Percentiles rank a stretch among this genome's conserved stretches.
Conservation (phyloP, 2,329 filamentous ascomycete genomes). For the Epichloe brachyelytri region DNA sequence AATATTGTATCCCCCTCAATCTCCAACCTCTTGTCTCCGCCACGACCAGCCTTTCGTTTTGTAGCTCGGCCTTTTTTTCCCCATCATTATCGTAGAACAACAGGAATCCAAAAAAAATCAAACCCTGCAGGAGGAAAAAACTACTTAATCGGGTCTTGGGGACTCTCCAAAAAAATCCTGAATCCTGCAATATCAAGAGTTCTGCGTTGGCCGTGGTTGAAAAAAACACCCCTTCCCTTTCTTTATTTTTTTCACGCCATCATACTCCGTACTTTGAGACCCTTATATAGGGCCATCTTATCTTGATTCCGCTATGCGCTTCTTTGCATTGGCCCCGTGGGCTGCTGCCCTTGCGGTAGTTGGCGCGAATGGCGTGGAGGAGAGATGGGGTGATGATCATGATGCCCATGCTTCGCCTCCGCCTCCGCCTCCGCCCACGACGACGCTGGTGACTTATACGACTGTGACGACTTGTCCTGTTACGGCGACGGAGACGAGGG, state of each 20-base stretch:
- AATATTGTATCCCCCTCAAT: not conserved
- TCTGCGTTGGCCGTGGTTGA: too few relatives aligned
- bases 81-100: too few relatives aligned
- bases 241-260: too few relatives aligned
- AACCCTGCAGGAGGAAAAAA: too few relatives aligned
- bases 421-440: not conserved
- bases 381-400: not conserved
- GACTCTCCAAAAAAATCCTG: too few relatives aligned
- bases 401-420: slow-evolving; percentile 1
- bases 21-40: not conserved
- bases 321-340: slow-evolving; percentile 4
- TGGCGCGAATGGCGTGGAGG: slow-evolving; percentile 2
- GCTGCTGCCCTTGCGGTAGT: slow-evolving; percentile 1
- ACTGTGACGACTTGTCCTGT: slow-evolving; percentile 33
- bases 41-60: not conserved
- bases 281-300: too few relatives aligned
- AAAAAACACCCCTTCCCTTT: too few relatives aligned
- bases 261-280: too few relatives aligned
- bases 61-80: not conserved
- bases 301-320: not conserved
- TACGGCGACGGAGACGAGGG: slow-evolving; percentile 27
- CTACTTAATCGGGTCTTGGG: too few relatives aligned
- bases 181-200: too few relatives aligned
- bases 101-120: too few relatives aligned
- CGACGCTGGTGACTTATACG: slow-evolving; percentile 23